phyloP scores from a whole-genome alignment of 257 asterid species.

The Knoxia roxburghii region DNA sequence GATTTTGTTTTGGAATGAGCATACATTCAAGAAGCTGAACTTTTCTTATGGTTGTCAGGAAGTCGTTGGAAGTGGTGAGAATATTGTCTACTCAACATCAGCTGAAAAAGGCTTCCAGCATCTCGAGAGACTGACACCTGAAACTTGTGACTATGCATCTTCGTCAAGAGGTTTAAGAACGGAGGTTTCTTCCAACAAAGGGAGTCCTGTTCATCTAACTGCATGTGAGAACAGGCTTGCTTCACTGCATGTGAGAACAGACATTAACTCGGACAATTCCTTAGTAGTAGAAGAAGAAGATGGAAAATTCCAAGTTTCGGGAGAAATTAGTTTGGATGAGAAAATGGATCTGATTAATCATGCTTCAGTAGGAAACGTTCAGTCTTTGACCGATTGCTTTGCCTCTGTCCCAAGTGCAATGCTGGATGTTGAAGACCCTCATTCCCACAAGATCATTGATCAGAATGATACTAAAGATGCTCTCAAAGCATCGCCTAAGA shows the following conservation, averaged over 20 bases:
- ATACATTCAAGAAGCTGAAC: not conserved
- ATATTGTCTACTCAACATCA: constrained; percentile 30
- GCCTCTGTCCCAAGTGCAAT: constrained; percentile 23
- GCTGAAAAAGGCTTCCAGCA: constrained; percentile 34
- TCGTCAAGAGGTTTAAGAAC: constrained; percentile 31
- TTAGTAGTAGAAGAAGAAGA: constrained; percentile 23
- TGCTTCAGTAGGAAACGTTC: constrained; percentile 13
- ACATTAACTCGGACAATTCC: constrained; percentile 27
- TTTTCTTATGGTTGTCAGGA: constrained; percentile 32
- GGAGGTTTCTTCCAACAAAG: constrained; percentile 24
- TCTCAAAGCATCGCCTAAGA: constrained; percentile 13
- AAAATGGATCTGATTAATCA: constrained; percentile 21
- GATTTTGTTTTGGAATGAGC: not conserved
- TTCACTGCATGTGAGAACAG: constrained; percentile 35
- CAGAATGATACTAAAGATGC: constrained; percentile 15
- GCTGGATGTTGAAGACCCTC: constrained; percentile 25
- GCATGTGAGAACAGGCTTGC: constrained; percentile 16
- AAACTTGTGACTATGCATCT: constrained; percentile 31
- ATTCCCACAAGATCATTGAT: constrained; percentile 18
- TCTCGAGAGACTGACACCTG: constrained; percentile 29
- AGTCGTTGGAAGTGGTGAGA: constrained; percentile 31
- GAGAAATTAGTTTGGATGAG: constrained; percentile 22
- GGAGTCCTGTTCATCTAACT: constrained; percentile 24
- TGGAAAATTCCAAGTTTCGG: constrained; percentile 20
- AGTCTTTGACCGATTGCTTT: constrained; percentile 22